Evolutionary conservation across 169 alveolate genomes (phyloP).

Genomic region (Fabrea salina): DNA sequence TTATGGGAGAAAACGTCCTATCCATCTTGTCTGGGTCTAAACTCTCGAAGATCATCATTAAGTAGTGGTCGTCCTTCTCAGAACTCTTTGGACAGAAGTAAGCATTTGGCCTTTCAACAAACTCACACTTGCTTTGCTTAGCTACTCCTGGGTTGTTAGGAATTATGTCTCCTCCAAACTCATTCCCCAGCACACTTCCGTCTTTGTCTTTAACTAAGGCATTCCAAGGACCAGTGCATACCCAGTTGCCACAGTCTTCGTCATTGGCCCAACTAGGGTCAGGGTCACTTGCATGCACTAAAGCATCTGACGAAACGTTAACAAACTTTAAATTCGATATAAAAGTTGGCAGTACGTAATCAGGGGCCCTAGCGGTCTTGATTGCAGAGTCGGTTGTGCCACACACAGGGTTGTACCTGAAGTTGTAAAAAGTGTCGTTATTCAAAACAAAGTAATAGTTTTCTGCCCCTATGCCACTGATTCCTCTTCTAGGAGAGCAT

Average conservation of each 20-base stretch:
- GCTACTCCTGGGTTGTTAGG: slow-evolving; percentile 23
- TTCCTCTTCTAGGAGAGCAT: not conserved
- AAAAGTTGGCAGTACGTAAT: not conserved
- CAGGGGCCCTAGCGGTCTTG: not conserved
- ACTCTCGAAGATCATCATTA: not conserved
- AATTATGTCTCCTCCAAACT: not conserved
- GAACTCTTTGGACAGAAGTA: not conserved
- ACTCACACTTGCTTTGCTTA: not conserved
- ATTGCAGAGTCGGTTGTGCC: not conserved
- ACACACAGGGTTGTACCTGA: too few relatives aligned
- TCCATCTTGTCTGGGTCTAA: not conserved
- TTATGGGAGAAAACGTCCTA: slow-evolving; percentile 23
- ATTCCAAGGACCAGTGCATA: slow-evolving; percentile 13
- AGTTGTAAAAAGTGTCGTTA: not conserved
- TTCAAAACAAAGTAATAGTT: not conserved
- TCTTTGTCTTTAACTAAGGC: not conserved
- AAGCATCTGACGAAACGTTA: not conserved
- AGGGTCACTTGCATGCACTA: not conserved
- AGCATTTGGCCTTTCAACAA: not conserved
- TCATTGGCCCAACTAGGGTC: not conserved
- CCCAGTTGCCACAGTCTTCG: slow-evolving; percentile 3
- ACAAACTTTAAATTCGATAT: not conserved
- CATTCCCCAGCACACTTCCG: not conserved
- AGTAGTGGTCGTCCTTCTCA: not conserved
- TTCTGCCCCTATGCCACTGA: not conserved